Conservation (phyloP, 1,139 yeast species). For the Candida sp. region DNA sequence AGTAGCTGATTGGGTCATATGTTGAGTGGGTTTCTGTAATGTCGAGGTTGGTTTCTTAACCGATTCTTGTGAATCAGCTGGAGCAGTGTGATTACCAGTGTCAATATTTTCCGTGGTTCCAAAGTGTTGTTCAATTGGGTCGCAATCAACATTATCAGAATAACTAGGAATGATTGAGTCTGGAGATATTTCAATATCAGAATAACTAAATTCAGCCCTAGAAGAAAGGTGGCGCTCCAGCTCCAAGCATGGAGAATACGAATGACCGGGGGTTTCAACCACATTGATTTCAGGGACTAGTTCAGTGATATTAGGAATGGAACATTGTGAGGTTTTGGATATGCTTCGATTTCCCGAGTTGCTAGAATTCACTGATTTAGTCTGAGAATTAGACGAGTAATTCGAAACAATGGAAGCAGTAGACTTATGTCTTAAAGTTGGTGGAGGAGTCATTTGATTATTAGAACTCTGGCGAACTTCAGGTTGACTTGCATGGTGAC, state of each 20-base stretch:
- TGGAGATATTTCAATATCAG: constrained; percentile 10
- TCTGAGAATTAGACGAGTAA: constrained; percentile 16
- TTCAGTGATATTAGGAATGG: not conserved
- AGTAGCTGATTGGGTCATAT: not conserved
- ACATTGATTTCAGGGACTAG: constrained; percentile 5
- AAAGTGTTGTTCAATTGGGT: not conserved
- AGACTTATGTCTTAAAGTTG: constrained; percentile 4
- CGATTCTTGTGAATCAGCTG: not conserved
- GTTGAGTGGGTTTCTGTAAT: not conserved
- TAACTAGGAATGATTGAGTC: not conserved
- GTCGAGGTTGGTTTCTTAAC: not conserved
- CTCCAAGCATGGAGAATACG: constrained; percentile 3
- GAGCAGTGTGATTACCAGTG: not conserved
- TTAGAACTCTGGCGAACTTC: not conserved
- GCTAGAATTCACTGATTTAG: constrained; percentile 23
- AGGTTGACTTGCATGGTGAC: constrained; percentile 9
- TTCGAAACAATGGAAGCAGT: constrained; percentile 14
- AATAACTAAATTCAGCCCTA: constrained; percentile 21
- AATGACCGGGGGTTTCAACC: not conserved
- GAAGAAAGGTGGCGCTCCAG: constrained; percentile 28
- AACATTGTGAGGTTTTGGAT: constrained; percentile 8
- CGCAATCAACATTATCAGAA: not conserved
- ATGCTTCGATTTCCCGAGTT: constrained; percentile 28
- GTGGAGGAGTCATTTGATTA: constrained; percentile 1
- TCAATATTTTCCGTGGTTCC: not conserved